Percentiles rank a stretch among this genome's conserved stretches.
Evolutionary conservation across 768 basidiomycete species (phyloP).

Genomic region (Lactarius tabidus): DNA sequence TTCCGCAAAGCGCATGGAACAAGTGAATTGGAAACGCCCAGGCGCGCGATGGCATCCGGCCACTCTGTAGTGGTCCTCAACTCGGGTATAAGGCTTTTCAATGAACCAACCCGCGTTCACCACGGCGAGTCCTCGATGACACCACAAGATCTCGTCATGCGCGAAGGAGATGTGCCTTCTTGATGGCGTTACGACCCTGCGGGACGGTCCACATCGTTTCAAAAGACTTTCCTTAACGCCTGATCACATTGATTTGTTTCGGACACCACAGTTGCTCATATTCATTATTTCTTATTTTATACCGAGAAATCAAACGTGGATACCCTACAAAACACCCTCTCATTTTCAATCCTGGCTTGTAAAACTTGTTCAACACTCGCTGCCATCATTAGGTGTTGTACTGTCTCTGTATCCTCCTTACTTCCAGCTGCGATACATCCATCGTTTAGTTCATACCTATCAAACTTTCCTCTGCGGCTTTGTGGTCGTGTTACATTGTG

Average conservation of each 20-base stretch:
- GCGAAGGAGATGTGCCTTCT: conserved; percentile 4
- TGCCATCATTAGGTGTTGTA: conserved; percentile 8
- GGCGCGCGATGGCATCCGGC: conserved; percentile 10
- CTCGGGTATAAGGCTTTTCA: neutral
- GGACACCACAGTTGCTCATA: neutral
- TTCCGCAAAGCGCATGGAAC: neutral
- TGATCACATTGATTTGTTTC: conserved; percentile 1
- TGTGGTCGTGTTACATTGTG: conserved; percentile 9
- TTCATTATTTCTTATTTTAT: neutral
- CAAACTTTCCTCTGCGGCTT: neutral
- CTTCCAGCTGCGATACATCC: conserved; percentile 15
- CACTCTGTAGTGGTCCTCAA: neutral
- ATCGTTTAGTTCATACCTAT: neutral
- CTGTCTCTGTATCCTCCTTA: conserved; percentile 12
- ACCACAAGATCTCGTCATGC: conserved; percentile 11
- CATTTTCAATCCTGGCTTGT: neutral
- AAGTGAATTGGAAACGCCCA: conserved; percentile 4
- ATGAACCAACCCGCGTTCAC: neutral
- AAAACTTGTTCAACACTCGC: conserved; percentile 1
- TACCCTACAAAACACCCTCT: conserved; percentile 8
- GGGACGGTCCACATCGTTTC: neutral
- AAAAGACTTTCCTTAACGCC: neutral
- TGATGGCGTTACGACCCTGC: conserved; percentile 1
- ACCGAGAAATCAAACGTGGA: neutral
- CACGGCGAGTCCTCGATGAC: conserved; percentile 11